A percentile compares a stretch with the other conserved stretches of the same genome.
Conservation (phyloP, 768 basidiomycete genomes). For the Kwoniella bestiolae region DNA sequence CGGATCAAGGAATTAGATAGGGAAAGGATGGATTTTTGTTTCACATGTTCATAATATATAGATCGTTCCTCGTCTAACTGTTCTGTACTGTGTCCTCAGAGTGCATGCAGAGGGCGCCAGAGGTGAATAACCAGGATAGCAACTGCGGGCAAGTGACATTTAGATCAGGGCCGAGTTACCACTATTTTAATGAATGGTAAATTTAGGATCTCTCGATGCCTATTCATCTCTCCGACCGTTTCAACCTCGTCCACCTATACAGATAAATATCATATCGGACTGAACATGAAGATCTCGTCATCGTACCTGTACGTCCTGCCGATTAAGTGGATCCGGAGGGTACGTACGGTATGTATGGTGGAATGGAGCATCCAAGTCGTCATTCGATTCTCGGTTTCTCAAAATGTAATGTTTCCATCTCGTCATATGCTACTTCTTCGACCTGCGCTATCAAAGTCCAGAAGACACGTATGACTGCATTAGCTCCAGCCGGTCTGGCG, state of each 20-base stretch:
- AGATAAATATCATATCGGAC: neutral
- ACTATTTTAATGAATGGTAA: neutral
- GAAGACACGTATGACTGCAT: no score
- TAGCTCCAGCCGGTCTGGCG: conserved; percentile 11
- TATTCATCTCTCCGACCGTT: neutral
- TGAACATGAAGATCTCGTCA: no score
- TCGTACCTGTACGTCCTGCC: no score
- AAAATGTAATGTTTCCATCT: neutral
- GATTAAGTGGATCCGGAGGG: neutral
- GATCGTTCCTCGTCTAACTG: no score
- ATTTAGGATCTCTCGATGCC: neutral
- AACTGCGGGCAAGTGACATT: no score
- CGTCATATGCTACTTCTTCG: neutral
- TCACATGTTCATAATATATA: no score
- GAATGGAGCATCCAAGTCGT: neutral
- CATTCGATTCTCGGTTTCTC: neutral
- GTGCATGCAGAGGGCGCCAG: no score
- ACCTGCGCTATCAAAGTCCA: neutral
- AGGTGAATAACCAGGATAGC: neutral
- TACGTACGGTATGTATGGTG: neutral
- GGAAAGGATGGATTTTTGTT: no score
- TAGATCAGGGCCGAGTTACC: neutral
- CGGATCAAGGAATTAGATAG: no score
- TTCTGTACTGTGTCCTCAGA: no score
- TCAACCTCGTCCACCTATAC: neutral